Conservation (phyloP, 1,284 basidiomycete species). For the Rhodotorula mucilaginosa region DNA sequence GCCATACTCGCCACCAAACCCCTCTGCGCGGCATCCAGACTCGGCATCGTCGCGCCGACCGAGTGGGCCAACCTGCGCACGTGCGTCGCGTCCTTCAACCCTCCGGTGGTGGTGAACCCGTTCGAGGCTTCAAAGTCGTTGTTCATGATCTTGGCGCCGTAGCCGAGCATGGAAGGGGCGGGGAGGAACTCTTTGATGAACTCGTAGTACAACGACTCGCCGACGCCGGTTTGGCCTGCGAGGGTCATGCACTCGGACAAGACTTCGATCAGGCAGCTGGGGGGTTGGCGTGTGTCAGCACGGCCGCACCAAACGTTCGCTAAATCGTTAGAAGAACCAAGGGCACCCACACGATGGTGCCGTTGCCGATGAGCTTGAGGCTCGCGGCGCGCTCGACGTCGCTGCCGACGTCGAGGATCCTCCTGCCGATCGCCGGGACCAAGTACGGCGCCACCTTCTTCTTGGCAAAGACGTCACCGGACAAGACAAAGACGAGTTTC, state of each 20-base stretch:
- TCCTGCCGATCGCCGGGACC: slow-evolving; percentile 74
- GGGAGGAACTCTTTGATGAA: slow-evolving; percentile 57
- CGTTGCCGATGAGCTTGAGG: slow-evolving; percentile 26
- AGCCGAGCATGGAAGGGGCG: slow-evolving; percentile 56
- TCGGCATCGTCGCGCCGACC: slow-evolving; percentile 74
- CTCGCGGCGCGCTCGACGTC: slow-evolving; percentile 69
- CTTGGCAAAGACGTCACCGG: slow-evolving; percentile 79
- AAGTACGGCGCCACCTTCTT: slow-evolving; percentile 72
- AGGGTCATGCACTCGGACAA: slow-evolving; percentile 75
- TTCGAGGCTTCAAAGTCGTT: slow-evolving; percentile 71
- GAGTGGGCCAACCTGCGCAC: slow-evolving; percentile 56
- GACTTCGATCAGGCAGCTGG: slow-evolving; percentile 55
- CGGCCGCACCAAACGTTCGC: too few species aligned
- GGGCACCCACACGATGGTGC: slow-evolving; percentile 7
- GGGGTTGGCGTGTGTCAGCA: too few species aligned
- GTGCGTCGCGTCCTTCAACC: slow-evolving; percentile 72
- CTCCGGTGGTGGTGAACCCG: slow-evolving; percentile 84
- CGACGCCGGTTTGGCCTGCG: slow-evolving; percentile 78
- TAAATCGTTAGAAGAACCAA: too few species aligned
- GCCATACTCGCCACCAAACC: slow-evolving; percentile 36
- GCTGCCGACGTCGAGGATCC: slow-evolving; percentile 57
- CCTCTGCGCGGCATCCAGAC: slow-evolving; percentile 58
- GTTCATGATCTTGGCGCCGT: slow-evolving; percentile 65
- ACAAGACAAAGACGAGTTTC: slow-evolving; percentile 71
- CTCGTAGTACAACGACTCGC: slow-evolving; percentile 59